Base-by-base conservation (phyloP, 768 basidiomycete species). In the Tulasnella sp. region DNA sequence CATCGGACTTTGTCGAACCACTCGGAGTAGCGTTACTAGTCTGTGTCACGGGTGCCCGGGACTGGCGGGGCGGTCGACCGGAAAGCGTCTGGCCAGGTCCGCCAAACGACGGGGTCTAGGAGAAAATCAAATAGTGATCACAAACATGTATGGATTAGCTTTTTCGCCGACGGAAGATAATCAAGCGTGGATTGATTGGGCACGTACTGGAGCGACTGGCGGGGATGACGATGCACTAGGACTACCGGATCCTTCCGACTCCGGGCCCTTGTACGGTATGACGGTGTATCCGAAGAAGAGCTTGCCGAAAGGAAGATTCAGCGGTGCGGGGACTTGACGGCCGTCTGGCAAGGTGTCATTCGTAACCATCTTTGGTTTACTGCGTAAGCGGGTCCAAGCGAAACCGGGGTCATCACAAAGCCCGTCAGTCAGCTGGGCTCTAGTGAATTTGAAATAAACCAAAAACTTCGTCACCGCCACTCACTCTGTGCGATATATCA, bases 201-300 rank as follows among this genome's bases (percentile, higher is more conserved):
- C 39, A 72, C 29, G 52, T 37, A 34, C 35, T 32, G 63, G 71
- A 34, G 40, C 59, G 52, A 22, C 52, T 11, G 71, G 62, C 39
- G 62, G 36, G 26, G 52, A 36, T 42, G 71, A 70, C 34, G 71
- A 44, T 34, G 65, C 72, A 42, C 36, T 19, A 64, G 64, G 32
- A 59, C 52, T 29, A 62, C 83, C 77, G 26, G 81, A 72, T 36
- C 78, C 72, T 67, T 76, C 76, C 22, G 78, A 75, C 66, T 37
- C 67, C 26, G 77, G 71, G 11, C 74, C 87, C 3, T 81, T 83
- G 78, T 92, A 92, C 1, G 90, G 83, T 1, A 86, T 82, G 72
- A 92, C 86, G 73, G 91, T 90, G 82, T 90, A 99, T 11, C 97
- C 97, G 77, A 99, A 98, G 84, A 99, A 99, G 22, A 99, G 83